A percentile compares a stretch with the other conserved stretches of the same genome.
Conservation (phyloP, 306 rosid genomes). For the Sicyos baderoa region DNA sequence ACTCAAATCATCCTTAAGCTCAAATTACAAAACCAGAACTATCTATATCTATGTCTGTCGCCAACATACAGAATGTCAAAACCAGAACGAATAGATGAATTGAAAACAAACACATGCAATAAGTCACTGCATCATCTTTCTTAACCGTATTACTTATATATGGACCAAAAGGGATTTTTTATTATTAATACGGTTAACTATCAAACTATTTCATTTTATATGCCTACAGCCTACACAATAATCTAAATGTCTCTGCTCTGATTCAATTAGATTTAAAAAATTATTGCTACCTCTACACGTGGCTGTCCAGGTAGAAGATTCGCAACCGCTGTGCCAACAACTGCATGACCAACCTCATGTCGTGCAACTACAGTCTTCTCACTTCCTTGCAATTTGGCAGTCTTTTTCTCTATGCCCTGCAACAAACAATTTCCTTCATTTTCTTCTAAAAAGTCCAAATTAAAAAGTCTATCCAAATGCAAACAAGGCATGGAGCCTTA, state of each 20-base stretch:
- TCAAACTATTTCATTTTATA: too few species aligned
- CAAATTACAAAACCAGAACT: background rate
- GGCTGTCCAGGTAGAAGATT: constrained; percentile 90
- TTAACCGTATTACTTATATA: background rate
- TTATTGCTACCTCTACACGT: constrained; percentile 68
- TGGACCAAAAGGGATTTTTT: too few species aligned
- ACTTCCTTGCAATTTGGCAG: constrained; percentile 76
- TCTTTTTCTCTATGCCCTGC: constrained; percentile 97
- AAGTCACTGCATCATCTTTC: background rate
- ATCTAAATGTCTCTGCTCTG: background rate
- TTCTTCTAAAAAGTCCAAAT: constrained; percentile 21
- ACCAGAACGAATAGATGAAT: background rate
- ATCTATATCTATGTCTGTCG: background rate
- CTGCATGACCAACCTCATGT: constrained; percentile 99
- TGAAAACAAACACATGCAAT: constrained; percentile 10
- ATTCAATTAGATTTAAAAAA: too few species aligned
- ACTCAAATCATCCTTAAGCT: background rate
- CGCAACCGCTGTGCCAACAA: constrained; percentile 95
- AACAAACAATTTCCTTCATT: constrained; percentile 29
- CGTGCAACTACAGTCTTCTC: constrained; percentile 97
- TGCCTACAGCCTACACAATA: too few species aligned
- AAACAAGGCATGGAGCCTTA: background rate
- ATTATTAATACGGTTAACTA: too few species aligned
- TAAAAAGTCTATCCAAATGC: background rate
- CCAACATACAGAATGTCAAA: constrained; percentile 1